phyloP scores from a whole-genome alignment of 164 flowering plant species.

The Nymphaea colorata region DNA sequence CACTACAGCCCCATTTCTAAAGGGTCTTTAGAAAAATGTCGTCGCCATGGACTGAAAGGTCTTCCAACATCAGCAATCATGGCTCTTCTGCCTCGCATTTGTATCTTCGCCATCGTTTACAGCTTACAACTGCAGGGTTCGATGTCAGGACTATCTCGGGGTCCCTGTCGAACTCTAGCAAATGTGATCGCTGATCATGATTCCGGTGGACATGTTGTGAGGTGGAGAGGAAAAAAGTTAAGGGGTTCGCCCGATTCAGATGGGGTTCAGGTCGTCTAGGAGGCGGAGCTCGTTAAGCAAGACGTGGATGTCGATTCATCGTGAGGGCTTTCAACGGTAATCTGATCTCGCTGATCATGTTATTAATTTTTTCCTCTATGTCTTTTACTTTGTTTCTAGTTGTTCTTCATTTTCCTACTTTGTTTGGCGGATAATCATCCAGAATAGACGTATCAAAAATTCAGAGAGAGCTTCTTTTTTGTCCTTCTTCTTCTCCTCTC shows the following conservation, averaged over 20 bases:
- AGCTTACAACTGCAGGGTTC: conserved; percentile 25
- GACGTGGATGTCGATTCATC: conserved; percentile 93
- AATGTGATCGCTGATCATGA: background rate
- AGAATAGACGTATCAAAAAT: too few species aligned
- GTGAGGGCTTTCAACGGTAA: conserved; percentile 66
- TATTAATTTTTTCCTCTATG: too few species aligned
- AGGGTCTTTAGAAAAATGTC: background rate
- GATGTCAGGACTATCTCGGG: conserved; percentile 53
- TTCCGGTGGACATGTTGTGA: background rate
- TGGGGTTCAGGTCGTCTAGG: conserved; percentile 69
- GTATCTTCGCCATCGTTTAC: conserved; percentile 37
- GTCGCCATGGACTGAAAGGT: conserved; percentile 15
- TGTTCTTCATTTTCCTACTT: too few species aligned
- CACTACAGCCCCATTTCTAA: too few species aligned
- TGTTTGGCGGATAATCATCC: too few species aligned
- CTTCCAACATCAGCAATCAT: conserved; percentile 35
- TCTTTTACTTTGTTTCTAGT: too few species aligned
- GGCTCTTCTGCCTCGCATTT: conserved; percentile 29
- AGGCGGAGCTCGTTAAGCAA: conserved; percentile 66
- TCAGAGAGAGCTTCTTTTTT: too few species aligned
- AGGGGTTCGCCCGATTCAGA: conserved; percentile 93
- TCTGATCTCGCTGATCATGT: background rate
- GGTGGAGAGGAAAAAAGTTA: conserved; percentile 53
- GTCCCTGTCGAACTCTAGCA: conserved; percentile 3
- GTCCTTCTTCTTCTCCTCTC: too few species aligned